Evolutionary conservation across 768 basidiomycete genomes (phyloP).

Genomic region (Podaxis pistillaris): DNA sequence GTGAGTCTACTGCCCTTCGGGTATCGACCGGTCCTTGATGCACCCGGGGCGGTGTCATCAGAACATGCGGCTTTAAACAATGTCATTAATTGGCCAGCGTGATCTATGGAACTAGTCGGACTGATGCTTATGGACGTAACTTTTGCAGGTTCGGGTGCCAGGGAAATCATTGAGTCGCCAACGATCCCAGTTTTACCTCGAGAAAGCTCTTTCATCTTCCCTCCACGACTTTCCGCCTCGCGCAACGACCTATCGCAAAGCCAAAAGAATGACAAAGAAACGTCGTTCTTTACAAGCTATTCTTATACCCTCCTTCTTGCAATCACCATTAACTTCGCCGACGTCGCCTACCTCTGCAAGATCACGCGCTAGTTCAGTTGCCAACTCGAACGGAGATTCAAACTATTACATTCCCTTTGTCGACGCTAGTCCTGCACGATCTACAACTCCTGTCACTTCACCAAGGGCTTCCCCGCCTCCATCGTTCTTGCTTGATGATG

Average conservation of each 20-base stretch:
- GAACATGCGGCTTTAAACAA: slow-evolving; percentile 5
- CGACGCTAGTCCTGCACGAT: slow-evolving; percentile 6
- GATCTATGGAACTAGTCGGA: slow-evolving; percentile 17
- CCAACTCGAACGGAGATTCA: not conserved
- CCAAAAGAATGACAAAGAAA: slow-evolving; percentile 40
- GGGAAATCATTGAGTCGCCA: slow-evolving; percentile 14
- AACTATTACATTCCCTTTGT: slow-evolving; percentile 15
- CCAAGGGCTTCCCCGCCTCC: slow-evolving; percentile 36
- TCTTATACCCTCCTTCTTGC: slow-evolving; percentile 46
- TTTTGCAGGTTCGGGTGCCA: slow-evolving; percentile 19
- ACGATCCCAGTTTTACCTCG: slow-evolving; percentile 13
- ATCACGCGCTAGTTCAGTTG: not conserved
- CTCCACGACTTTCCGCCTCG: slow-evolving; percentile 16
- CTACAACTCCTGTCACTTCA: slow-evolving; percentile 15
- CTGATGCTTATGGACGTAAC: slow-evolving; percentile 16
- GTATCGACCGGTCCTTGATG: slow-evolving; percentile 9
- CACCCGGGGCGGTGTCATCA: slow-evolving; percentile 7
- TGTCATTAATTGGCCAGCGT: slow-evolving; percentile 1
- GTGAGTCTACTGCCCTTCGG: slow-evolving; percentile 23
- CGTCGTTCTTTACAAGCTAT: slow-evolving; percentile 55
- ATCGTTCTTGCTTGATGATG: slow-evolving; percentile 61
- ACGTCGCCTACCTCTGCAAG: slow-evolving; percentile 20
- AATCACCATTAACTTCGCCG: slow-evolving; percentile 23
- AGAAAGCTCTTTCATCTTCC: slow-evolving; percentile 13
- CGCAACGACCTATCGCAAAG: not conserved